Conservation (phyloP, 768 basidiomycete species). For the Gyrodon lividus region DNA sequence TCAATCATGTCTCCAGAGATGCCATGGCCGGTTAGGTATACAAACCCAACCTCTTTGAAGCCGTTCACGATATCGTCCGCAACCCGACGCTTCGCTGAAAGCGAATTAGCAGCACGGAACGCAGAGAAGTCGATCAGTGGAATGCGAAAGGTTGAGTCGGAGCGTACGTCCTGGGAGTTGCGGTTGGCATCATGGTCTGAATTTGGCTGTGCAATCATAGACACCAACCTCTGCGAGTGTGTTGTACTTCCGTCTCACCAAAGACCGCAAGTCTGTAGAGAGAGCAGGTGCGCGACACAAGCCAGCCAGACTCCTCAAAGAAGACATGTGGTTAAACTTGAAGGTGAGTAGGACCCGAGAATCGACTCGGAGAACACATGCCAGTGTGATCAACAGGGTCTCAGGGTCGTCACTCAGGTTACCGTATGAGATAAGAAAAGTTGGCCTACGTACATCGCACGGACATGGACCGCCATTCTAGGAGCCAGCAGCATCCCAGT, state of each 20-base stretch:
- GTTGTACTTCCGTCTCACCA: conserved; percentile 16
- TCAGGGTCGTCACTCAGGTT: too few species aligned
- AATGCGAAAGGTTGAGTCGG: conserved; percentile 52
- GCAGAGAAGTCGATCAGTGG: conserved; percentile 79
- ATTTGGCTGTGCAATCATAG: neutral
- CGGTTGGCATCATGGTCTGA: neutral
- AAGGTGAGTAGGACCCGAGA: neutral
- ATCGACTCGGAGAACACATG: too few species aligned
- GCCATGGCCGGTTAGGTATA: conserved; percentile 76
- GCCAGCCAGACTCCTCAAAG: conserved; percentile 4
- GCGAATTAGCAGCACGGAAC: conserved; percentile 51
- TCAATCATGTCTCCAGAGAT: conserved; percentile 57
- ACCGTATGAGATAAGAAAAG: neutral
- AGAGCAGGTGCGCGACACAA: conserved; percentile 15
- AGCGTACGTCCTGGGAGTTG: conserved; percentile 33
- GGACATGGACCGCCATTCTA: too few species aligned
- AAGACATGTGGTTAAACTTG: neutral
- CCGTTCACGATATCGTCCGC: conserved; percentile 71
- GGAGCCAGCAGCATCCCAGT: too few species aligned
- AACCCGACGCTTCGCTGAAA: conserved; percentile 55
- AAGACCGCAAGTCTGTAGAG: conserved; percentile 3
- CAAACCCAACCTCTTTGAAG: conserved; percentile 78
- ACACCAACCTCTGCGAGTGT: conserved; percentile 27
- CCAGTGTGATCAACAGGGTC: neutral
- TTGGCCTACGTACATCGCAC: too few species aligned